Conservation (phyloP, 1,284 basidiomycete genomes). For the Macrocystidia cucumis region DNA sequence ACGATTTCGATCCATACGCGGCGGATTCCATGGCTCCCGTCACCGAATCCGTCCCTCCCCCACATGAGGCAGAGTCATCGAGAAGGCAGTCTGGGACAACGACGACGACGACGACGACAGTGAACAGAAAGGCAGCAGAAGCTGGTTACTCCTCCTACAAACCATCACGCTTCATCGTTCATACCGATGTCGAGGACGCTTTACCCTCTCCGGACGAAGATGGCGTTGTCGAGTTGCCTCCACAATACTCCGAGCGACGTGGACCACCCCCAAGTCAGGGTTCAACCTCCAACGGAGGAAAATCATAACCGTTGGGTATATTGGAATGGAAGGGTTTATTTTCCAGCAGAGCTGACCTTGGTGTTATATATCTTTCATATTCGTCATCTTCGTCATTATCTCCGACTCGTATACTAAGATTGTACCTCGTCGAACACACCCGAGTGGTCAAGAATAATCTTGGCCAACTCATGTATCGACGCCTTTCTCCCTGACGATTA, state of each 20-base stretch:
- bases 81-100: too few species aligned
- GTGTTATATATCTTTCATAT: conserved; percentile 11
- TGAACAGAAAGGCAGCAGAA: conserved; percentile 43
- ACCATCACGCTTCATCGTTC: conserved; percentile 54
- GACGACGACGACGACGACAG: conserved; percentile 28
- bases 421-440: neutral
- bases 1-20: conserved; percentile 17
- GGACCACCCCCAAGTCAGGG: conserved; percentile 17
- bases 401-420: neutral
- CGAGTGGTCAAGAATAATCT: neutral
- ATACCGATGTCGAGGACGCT: conserved; percentile 61
- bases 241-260: conserved; percentile 57
- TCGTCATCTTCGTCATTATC: conserved; percentile 1
- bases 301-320: conserved; percentile 11
- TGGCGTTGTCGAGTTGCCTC: conserved; percentile 67
- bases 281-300: conserved; percentile 2
- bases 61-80: too few species aligned
- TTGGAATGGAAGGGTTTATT: too few species aligned
- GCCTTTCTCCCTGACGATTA: too few species aligned
- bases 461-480: too few species aligned
- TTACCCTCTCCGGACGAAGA: conserved; percentile 35
- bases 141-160: conserved; percentile 34
- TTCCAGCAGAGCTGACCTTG: too few species aligned
- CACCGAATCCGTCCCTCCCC: too few species aligned
- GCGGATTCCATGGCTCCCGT: conserved; percentile 8